Conservation (phyloP, 306 rosid genomes). For the Adenanthera pavonina region DNA sequence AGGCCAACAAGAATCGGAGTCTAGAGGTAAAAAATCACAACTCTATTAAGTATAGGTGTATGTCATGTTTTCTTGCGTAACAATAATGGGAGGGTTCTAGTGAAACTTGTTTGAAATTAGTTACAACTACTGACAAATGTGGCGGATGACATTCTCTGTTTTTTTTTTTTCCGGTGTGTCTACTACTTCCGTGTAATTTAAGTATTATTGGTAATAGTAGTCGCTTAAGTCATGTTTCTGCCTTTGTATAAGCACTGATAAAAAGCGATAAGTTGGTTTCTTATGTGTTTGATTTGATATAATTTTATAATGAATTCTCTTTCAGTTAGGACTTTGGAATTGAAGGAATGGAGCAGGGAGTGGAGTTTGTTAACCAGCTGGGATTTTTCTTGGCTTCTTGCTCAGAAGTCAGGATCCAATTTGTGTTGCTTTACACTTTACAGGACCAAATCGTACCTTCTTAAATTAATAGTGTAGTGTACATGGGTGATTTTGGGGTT, state of each 20-base stretch:
- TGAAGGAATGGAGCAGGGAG: slow-evolving; percentile 6
- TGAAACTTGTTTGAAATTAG: slow-evolving; percentile 25
- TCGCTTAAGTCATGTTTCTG: too few species aligned
- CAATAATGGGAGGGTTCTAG: slow-evolving; percentile 1
- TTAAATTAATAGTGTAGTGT: slow-evolving; percentile 3
- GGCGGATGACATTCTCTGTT: too few species aligned
- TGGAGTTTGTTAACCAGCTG: slow-evolving; percentile 18
- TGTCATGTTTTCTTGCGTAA: background rate
- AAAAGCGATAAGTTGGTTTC: too few species aligned
- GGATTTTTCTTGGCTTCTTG: slow-evolving; percentile 24
- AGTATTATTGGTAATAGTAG: background rate
- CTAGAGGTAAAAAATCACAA: slow-evolving; percentile 60
- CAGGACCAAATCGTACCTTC: background rate
- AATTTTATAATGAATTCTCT: too few species aligned
- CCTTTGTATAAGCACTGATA: too few species aligned
- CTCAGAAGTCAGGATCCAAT: background rate
- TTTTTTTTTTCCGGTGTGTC: too few species aligned
- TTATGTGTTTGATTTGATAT: too few species aligned
- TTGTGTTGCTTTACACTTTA: slow-evolving; percentile 8
- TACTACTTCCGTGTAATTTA: background rate
- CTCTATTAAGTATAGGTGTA: background rate
- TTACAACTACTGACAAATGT: too few species aligned
- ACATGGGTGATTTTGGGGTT: slow-evolving; percentile 21
- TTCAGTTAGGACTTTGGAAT: background rate
- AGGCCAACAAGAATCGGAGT: slow-evolving; percentile 70